A percentile compares a stretch with the other conserved stretches of the same genome.
Evolutionary conservation across 352 stramenopile species (phyloP).

Genomic region (Globisporangium mamillatum): DNA sequence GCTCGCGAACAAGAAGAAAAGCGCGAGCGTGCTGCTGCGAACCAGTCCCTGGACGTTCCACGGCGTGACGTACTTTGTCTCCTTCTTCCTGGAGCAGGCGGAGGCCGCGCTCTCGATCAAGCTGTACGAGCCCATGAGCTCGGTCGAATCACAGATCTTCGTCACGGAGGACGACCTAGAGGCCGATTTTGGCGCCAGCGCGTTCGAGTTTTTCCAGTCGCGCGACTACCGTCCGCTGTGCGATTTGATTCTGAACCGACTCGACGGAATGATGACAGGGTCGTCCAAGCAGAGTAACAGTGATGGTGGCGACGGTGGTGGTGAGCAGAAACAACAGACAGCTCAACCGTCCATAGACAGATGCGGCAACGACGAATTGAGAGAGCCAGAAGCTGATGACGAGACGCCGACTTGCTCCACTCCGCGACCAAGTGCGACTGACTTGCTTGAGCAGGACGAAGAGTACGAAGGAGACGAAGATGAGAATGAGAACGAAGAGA

Average conservation of each 20-base stretch:
- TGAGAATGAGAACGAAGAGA: not conserved
- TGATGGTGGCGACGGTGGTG: not conserved
- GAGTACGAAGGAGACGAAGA: constrained; percentile 2
- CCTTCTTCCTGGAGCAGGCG: constrained; percentile 58
- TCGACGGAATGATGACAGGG: constrained; percentile 54
- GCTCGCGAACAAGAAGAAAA: constrained; percentile 7
- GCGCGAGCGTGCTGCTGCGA: constrained; percentile 36
- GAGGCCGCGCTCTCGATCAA: constrained; percentile 56
- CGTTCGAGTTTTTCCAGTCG: constrained; percentile 37
- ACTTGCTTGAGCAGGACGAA: constrained; percentile 12
- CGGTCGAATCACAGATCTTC: constrained; percentile 67
- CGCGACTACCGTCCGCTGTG: constrained; percentile 53
- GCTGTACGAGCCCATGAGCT: constrained; percentile 77
- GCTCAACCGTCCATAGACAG: not conserved
- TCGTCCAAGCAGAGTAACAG: not conserved
- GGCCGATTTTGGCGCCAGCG: constrained; percentile 49
- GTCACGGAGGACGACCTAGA: constrained; percentile 52
- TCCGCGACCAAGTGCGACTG: not conserved
- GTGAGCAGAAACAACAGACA: constrained; percentile 8
- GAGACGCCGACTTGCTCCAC: not conserved
- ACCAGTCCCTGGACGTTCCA: constrained; percentile 70
- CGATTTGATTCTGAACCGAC: constrained; percentile 53
- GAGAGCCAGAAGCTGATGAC: not conserved
- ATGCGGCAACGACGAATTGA: not conserved
- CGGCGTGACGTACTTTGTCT: constrained; percentile 74